Conservation (phyloP, 495 filamentous ascomycete genomes). For the Hyphodiscus hymeniophilus region DNA sequence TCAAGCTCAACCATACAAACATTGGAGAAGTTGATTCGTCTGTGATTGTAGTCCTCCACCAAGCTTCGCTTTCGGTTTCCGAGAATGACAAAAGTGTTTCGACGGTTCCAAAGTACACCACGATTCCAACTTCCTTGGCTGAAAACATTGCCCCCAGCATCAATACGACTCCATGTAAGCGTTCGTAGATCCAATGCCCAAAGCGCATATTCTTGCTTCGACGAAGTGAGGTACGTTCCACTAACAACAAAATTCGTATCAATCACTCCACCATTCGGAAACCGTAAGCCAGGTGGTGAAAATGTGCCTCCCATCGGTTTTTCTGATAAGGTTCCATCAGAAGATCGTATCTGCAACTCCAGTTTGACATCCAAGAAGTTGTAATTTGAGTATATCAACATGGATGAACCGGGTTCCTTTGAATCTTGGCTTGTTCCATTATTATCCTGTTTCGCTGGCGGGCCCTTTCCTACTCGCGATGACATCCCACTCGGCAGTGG, state of each 20-base stretch:
- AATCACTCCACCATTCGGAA: slow-evolving; percentile 90
- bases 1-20: slow-evolving; percentile 94
- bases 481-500: slow-evolving; percentile 59
- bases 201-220: slow-evolving; percentile 95
- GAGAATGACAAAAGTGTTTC: slow-evolving; percentile 91
- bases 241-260: slow-evolving; percentile 94
- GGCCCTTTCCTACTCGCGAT: slow-evolving; percentile 57
- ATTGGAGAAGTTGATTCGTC: slow-evolving; percentile 94
- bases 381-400: slow-evolving; percentile 98
- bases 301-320: slow-evolving; percentile 81
- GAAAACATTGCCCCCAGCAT: slow-evolving; percentile 90
- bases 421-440: slow-evolving; percentile 36
- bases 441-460: slow-evolving; percentile 17
- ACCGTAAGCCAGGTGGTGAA: slow-evolving; percentile 84
- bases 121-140: slow-evolving; percentile 96
- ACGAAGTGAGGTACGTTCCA: slow-evolving; percentile 92
- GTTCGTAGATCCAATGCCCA: slow-evolving; percentile 89
- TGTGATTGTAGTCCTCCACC: slow-evolving; percentile 98
- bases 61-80: slow-evolving; percentile 86
- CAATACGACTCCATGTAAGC: slow-evolving; percentile 88
- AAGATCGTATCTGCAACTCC: slow-evolving; percentile 78
- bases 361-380: slow-evolving; percentile 97
- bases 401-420: slow-evolving; percentile 62
- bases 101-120: slow-evolving; percentile 82
- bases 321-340: slow-evolving; percentile 79